A percentile compares a stretch with the other conserved stretches of the same genome.
Conservation (phyloP, 352 stramenopile genomes). For the Globisporangium abappressorium region DNA sequence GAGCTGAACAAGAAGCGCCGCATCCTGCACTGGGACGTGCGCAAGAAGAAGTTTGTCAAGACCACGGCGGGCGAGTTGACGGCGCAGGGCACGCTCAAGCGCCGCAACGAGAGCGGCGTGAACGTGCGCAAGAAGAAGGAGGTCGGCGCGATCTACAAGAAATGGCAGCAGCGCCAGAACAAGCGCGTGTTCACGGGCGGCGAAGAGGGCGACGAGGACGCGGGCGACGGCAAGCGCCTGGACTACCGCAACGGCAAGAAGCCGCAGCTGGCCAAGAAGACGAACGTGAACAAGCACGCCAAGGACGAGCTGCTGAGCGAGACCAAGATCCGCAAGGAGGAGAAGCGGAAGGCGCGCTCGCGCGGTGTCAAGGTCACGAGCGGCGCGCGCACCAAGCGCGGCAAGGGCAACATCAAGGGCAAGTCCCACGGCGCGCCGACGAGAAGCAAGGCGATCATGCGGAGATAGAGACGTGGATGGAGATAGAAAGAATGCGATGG, state of each 20-base stretch:
- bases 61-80: slow-evolving; percentile 90
- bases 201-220: slow-evolving; percentile 62
- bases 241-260: slow-evolving; percentile 84
- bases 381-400: slow-evolving; percentile 28
- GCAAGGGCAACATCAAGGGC: slow-evolving; percentile 44
- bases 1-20: slow-evolving; percentile 97
- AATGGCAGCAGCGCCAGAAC: slow-evolving; percentile 91
- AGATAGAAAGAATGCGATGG: neutral
- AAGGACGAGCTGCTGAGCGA: slow-evolving; percentile 80
- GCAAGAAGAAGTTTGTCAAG: slow-evolving; percentile 97
- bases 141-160: slow-evolving; percentile 92
- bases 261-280: slow-evolving; percentile 40
- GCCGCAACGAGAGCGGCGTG: slow-evolving; percentile 84
- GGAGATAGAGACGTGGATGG: slow-evolving; percentile 24
- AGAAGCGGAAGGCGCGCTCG: slow-evolving; percentile 81
- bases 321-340: slow-evolving; percentile 81
- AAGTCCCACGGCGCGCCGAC: slow-evolving; percentile 81
- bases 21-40: slow-evolving; percentile 98
- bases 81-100: slow-evolving; percentile 73
- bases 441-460: slow-evolving; percentile 81
- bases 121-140: slow-evolving; percentile 83
- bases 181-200: slow-evolving; percentile 76
- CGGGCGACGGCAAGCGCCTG: slow-evolving; percentile 36
- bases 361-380: slow-evolving; percentile 63
- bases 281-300: slow-evolving; percentile 68